These are phyloP conservation scores for Leccinum longicurvipes DNA, from an alignment of 768 basidiomycete genomes.

Conservation along the genomic window DNA sequence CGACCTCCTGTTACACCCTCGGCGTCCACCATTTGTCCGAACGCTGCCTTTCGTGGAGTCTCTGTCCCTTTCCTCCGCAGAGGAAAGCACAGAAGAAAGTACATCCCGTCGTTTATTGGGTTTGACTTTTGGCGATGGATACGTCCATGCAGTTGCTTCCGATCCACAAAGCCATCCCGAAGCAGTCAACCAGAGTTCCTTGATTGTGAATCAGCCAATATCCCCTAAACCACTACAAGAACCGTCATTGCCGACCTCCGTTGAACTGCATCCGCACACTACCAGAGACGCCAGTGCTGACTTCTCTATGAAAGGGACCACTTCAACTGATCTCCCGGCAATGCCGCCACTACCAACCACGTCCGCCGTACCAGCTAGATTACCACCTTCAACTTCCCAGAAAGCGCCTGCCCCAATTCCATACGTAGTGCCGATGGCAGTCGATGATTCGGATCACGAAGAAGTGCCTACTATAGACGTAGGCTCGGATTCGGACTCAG, in stretches of 20 bases:
- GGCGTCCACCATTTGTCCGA: constrained; percentile 71
- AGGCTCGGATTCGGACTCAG: constrained; percentile 81
- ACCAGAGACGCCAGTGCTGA: not conserved
- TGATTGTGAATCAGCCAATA: not conserved
- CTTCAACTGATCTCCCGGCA: not conserved
- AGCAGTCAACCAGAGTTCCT: not conserved
- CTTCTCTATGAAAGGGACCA: not conserved
- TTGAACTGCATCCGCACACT: constrained; percentile 1
- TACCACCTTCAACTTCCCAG: not conserved
- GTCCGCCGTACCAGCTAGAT: not conserved
- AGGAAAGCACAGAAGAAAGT: constrained; percentile 64
- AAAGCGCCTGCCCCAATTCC: constrained; percentile 2
- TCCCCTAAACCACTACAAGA: not conserved
- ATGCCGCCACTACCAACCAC: not conserved
- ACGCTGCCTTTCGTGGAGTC: constrained; percentile 61
- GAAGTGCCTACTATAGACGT: constrained; percentile 77
- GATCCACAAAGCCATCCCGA: constrained; percentile 3
- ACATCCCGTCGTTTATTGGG: constrained; percentile 42
- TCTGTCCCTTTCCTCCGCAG: constrained; percentile 56
- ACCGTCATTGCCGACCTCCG: not conserved
- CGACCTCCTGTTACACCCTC: constrained; percentile 73
- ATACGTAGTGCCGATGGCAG: constrained; percentile 9
- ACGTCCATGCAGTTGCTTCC: not conserved
- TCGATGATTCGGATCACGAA: constrained; percentile 59
- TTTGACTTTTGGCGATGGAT: constrained; percentile 26